Evolutionary conservation across 2,329 filamentous ascomycete genomes (phyloP).

Genomic region (Pseudocercospora ulei): DNA sequence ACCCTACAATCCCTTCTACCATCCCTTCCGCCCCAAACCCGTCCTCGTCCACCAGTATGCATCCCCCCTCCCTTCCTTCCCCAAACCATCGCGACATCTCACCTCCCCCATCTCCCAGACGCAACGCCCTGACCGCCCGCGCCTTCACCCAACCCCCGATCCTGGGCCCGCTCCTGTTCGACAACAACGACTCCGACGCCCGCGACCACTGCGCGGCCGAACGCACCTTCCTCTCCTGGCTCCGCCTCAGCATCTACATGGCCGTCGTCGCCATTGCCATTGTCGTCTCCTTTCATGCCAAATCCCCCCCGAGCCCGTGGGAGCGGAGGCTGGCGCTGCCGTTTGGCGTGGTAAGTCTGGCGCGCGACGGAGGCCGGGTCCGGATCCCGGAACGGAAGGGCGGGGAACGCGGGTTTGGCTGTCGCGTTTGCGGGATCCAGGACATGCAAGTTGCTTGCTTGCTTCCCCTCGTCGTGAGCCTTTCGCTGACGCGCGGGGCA

Average conservation of each 20-base stretch:
- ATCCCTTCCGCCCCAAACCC: conserved; percentile 43
- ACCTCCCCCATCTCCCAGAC: too few species aligned
- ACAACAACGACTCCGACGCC: conserved; percentile 64
- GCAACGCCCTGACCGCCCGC: conserved; percentile 37
- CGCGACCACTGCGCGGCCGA: conserved; percentile 73
- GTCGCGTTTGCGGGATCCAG: too few species aligned
- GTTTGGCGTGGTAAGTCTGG: conserved; percentile 68
- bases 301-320: conserved; percentile 55
- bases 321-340: conserved; percentile 73
- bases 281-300: conserved; percentile 85
- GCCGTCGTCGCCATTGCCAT: conserved; percentile 82
- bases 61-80: not conserved
- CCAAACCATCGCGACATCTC: too few species aligned
- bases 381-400: too few species aligned
- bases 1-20: conserved; percentile 46
- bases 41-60: conserved; percentile 44
- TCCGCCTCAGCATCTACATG: conserved; percentile 83
- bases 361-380: too few species aligned
- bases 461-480: too few species aligned
- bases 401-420: too few species aligned
- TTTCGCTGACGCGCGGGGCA: too few species aligned
- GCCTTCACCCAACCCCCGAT: conserved; percentile 55
- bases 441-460: too few species aligned
- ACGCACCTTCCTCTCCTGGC: conserved; percentile 79
- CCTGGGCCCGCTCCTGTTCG: conserved; percentile 59